Evolutionary conservation across 2,329 filamentous ascomycete genomes (phyloP).

Genomic region (Simplicillium aogashimaense): DNA sequence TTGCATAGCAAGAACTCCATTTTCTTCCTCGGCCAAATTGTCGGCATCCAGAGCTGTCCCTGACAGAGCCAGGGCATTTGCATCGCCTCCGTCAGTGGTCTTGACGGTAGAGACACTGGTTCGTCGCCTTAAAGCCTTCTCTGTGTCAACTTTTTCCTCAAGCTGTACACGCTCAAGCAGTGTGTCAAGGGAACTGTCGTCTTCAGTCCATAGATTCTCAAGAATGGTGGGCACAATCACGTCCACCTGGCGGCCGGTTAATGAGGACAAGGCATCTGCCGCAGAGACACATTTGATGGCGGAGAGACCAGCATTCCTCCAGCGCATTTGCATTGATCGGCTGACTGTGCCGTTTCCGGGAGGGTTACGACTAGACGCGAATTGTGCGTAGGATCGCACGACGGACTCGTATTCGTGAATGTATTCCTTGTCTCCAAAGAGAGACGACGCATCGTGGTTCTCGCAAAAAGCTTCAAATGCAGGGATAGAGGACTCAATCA

Average conservation of each 20-base stretch:
- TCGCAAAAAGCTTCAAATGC: conserved; percentile 85
- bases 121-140: conserved; percentile 54
- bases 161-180: conserved; percentile 58
- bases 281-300: conserved; percentile 75
- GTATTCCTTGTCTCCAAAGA: conserved; percentile 80
- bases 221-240: conserved; percentile 77
- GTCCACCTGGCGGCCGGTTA: conserved; percentile 66
- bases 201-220: conserved; percentile 73
- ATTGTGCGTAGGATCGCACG: conserved; percentile 67
- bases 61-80: conserved; percentile 56
- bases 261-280: conserved; percentile 67
- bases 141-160: conserved; percentile 59
- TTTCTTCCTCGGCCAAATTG: conserved; percentile 80
- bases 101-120: conserved; percentile 72
- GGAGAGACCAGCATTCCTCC: conserved; percentile 63
- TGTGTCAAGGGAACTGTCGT: conserved; percentile 57
- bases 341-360: conserved; percentile 47
- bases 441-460: conserved; percentile 75
- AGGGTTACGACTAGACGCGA: conserved; percentile 56
- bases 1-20: conserved; percentile 72
- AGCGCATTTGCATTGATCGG: conserved; percentile 67
- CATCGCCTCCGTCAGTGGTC: conserved; percentile 56
- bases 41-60: conserved; percentile 72
- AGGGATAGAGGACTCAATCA: conserved; percentile 82
- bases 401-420: conserved; percentile 74